phyloP scores from a whole-genome alignment of 2,329 filamentous ascomycete genomes.

The Penicillium brasilianum region DNA sequence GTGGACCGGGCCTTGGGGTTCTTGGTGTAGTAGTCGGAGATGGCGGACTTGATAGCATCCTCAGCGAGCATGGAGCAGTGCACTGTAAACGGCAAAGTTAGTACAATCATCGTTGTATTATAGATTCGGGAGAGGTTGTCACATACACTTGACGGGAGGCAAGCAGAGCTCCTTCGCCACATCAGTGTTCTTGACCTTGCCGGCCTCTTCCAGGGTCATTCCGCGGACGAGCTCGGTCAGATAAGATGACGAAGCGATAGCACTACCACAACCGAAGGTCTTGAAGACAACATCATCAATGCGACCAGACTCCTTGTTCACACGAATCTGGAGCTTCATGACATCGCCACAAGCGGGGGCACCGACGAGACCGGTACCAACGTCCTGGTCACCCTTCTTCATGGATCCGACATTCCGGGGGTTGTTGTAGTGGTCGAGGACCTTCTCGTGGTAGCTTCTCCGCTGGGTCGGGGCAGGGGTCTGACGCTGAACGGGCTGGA shows the following conservation, averaged over 20 bases:
- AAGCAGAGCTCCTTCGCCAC: slow-evolving; percentile 96
- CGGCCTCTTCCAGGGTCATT: slow-evolving; percentile 94
- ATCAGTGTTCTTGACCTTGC: slow-evolving; percentile 92
- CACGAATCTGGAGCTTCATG: slow-evolving; percentile 92
- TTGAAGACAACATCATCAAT: slow-evolving; percentile 98
- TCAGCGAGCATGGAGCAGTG: slow-evolving; percentile 94
- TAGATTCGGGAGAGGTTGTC: not conserved
- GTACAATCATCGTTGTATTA: not conserved
- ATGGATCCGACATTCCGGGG: slow-evolving; percentile 80
- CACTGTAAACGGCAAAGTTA: slow-evolving; percentile 54
- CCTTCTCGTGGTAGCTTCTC: slow-evolving; percentile 69
- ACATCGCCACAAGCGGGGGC: slow-evolving; percentile 92
- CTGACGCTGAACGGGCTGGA: slow-evolving; percentile 45
- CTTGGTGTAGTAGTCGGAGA: slow-evolving; percentile 89
- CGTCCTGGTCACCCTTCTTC: slow-evolving; percentile 77
- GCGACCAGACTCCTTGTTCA: slow-evolving; percentile 83
- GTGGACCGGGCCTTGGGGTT: slow-evolving; percentile 77
- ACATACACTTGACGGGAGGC: slow-evolving; percentile 85
- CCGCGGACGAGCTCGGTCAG: slow-evolving; percentile 92
- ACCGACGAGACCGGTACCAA: slow-evolving; percentile 88
- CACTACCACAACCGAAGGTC: slow-evolving; percentile 93
- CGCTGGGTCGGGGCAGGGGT: slow-evolving; percentile 44
- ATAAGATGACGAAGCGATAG: slow-evolving; percentile 94
- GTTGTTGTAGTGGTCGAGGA: slow-evolving; percentile 81
- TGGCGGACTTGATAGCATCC: slow-evolving; percentile 90